Evolutionary conservation across 208 protist species (phyloP).

Genomic region (Trichomonas gallinae): DNA sequence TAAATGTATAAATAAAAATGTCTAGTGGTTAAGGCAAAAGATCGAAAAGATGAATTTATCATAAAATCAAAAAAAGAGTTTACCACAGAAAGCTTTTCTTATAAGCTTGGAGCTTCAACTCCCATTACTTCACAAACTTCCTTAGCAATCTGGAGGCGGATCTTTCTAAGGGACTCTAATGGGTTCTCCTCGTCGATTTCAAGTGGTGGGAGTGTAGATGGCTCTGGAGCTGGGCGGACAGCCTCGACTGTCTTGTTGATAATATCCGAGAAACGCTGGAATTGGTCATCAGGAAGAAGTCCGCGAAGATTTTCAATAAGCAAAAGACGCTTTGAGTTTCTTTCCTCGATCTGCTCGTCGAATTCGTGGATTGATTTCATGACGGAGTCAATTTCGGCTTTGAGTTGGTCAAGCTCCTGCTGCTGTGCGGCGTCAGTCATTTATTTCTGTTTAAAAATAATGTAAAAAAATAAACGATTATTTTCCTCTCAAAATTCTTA

Average conservation of each 20-base stretch:
- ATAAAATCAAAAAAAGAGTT: too few relatives aligned
- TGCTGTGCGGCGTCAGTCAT: background rate
- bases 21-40: too few relatives aligned
- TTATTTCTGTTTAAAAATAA: background rate
- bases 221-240: background rate
- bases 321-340: background rate
- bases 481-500: background rate
- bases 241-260: background rate
- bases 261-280: background rate
- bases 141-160: background rate
- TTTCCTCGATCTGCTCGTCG: constrained; percentile 2
- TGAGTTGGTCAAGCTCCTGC: background rate
- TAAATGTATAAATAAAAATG: too few relatives aligned
- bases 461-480: background rate
- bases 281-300: background rate
- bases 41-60: too few relatives aligned
- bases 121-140: constrained; percentile 7
- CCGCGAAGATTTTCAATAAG: background rate
- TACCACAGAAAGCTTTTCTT: background rate
- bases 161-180: background rate
- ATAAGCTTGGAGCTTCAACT: background rate
- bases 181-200: constrained; percentile 5
- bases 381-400: background rate
- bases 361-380: constrained; percentile 8
- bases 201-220: background rate